Conservation (phyloP, 208 protist genomes). For the Wallacemonas sp. region DNA sequence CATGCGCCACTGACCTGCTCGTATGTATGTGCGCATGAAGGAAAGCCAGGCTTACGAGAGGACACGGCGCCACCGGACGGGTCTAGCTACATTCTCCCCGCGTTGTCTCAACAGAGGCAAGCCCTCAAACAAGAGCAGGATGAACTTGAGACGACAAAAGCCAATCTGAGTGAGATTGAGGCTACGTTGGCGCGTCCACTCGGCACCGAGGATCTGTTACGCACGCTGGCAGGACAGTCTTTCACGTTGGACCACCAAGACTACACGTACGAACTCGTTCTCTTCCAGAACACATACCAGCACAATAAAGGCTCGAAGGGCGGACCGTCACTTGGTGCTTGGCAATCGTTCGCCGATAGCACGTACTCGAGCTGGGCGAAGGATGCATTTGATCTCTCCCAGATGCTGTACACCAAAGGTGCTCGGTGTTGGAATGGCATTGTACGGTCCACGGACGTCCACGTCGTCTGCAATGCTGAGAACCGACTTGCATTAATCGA, state of each 20-base stretch:
- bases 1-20: constrained; percentile 44
- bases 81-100: constrained; percentile 26
- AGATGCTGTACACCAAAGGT: constrained; percentile 63
- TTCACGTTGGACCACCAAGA: constrained; percentile 47
- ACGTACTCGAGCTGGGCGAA: constrained; percentile 71
- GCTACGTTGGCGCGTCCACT: constrained; percentile 16
- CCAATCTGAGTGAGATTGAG: constrained; percentile 16
- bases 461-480: constrained; percentile 63
- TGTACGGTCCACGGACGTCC: constrained; percentile 45
- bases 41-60: constrained; percentile 18
- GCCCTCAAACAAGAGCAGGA: constrained; percentile 24
- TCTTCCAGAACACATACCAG: constrained; percentile 54
- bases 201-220: constrained; percentile 57
- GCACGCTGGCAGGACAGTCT: constrained; percentile 42
- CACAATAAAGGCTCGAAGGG: constrained; percentile 19
- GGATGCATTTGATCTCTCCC: constrained; percentile 47
- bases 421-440: constrained; percentile 53
- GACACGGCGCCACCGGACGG: constrained; percentile 23
- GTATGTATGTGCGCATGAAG: constrained; percentile 48
- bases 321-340: constrained; percentile 35
- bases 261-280: constrained; percentile 61
- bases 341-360: constrained; percentile 61
- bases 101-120: constrained; percentile 14
- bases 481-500: constrained; percentile 53
- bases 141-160: constrained; percentile 13